A percentile compares a stretch with the other conserved stretches of the same genome.
Conservation (phyloP, 495 filamentous ascomycete genomes). For the Hyaloscypha variabilis region DNA sequence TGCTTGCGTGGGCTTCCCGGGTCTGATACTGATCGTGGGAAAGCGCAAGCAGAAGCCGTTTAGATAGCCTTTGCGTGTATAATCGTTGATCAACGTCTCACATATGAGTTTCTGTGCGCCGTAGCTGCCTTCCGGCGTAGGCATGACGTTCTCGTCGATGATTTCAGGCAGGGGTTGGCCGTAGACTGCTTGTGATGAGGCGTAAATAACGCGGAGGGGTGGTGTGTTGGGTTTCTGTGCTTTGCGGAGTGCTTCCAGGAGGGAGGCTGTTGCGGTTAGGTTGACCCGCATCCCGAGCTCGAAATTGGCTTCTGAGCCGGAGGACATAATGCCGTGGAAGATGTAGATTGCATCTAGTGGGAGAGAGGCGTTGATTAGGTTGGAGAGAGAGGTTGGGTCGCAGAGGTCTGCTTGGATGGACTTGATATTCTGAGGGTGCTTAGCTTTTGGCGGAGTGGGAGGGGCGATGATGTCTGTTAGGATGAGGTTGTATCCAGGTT, state of each 20-base stretch:
- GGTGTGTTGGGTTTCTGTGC: conserved; percentile 39
- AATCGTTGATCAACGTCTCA: conserved; percentile 76
- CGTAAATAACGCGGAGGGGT: conserved; percentile 44
- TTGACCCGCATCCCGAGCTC: conserved; percentile 76
- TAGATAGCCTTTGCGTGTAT: conserved; percentile 69
- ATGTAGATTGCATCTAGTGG: conserved; percentile 69
- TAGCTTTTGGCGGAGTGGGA: conserved; percentile 51
- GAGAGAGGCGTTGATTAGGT: conserved; percentile 47
- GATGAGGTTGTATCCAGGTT: conserved; percentile 25
- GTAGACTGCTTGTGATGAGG: conserved; percentile 63
- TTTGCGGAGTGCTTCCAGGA: conserved; percentile 63
- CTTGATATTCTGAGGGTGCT: conserved; percentile 54
- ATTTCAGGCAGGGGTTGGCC: conserved; percentile 54
- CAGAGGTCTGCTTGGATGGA: conserved; percentile 66
- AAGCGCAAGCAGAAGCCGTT: conserved; percentile 70
- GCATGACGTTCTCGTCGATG: conserved; percentile 59
- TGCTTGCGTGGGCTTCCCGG: conserved; percentile 74
- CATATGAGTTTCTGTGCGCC: conserved; percentile 79
- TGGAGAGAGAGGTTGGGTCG: conserved; percentile 45
- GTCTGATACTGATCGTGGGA: conserved; percentile 74
- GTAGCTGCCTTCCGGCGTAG: conserved; percentile 72
- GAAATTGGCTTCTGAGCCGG: conserved; percentile 73
- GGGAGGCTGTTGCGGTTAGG: conserved; percentile 65
- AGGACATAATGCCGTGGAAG: conserved; percentile 87
- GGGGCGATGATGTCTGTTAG: conserved; percentile 35